Percentiles rank a stretch among this genome's conserved stretches.
These are phyloP conservation scores for Trichopus zeylanicus DNA, from an alignment of 116 monocot genomes.

Conservation along the genomic window DNA sequence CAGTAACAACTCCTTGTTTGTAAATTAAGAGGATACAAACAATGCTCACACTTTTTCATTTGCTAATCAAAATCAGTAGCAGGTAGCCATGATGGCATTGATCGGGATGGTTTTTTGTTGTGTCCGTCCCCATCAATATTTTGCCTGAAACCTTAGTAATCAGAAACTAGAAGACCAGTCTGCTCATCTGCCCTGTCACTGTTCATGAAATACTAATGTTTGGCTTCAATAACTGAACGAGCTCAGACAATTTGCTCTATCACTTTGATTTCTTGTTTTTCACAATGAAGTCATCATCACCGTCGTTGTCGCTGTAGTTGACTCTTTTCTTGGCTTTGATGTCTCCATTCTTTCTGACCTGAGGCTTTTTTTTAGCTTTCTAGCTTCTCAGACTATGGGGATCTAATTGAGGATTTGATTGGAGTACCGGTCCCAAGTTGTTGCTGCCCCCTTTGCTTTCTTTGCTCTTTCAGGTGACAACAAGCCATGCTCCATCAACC, in stretches of 20 bases:
- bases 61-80: not conserved
- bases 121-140: too few relatives aligned
- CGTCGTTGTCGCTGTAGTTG: slow-evolving; percentile 49
- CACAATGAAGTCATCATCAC: slow-evolving; percentile 63
- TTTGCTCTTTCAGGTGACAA: slow-evolving; percentile 76
- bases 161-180: too few relatives aligned
- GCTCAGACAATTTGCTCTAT: slow-evolving; percentile 5
- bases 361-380: slow-evolving; percentile 58
- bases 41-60: slow-evolving; percentile 6
- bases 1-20: too few relatives aligned
- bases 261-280: slow-evolving; percentile 45
- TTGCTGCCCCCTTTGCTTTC: slow-evolving; percentile 81
- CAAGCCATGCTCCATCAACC: slow-evolving; percentile 98
- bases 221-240: slow-evolving; percentile 1
- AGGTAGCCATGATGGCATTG: too few relatives aligned
- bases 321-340: slow-evolving; percentile 64
- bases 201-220: not conserved
- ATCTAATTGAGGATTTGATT: slow-evolving; percentile 23
- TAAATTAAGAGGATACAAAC: slow-evolving; percentile 7
- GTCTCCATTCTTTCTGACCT: slow-evolving; percentile 36
- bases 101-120: too few relatives aligned
- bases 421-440: slow-evolving; percentile 63
- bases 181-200: not conserved
- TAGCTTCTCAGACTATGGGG: slow-evolving; percentile 37
- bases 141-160: too few relatives aligned